Conservation (phyloP, 2,329 filamentous ascomycete species). For the Verticillium isaacii region DNA sequence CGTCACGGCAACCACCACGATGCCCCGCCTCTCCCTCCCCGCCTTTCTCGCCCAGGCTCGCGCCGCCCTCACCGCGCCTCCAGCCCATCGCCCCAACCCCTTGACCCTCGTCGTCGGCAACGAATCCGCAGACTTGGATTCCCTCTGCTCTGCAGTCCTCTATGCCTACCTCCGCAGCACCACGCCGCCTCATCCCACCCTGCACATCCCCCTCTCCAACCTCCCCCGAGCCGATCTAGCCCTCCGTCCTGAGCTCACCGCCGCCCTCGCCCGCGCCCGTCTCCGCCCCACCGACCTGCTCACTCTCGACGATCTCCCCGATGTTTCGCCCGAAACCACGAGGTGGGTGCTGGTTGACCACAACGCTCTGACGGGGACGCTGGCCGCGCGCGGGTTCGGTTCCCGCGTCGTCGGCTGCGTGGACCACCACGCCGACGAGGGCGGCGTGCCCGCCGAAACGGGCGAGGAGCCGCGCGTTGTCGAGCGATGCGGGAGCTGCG, state of each 20-base stretch:
- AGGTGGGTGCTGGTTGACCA: constrained; percentile 76
- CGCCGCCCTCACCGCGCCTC: constrained; percentile 37
- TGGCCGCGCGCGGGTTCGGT: constrained; percentile 47
- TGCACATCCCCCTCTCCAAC: constrained; percentile 71
- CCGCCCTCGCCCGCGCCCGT: constrained; percentile 57
- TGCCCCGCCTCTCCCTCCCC: constrained; percentile 32
- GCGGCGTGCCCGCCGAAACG: constrained; percentile 38
- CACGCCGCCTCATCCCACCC: constrained; percentile 39
- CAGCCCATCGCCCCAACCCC: constrained; percentile 38
- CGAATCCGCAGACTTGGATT: constrained; percentile 74
- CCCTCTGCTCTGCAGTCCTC: constrained; percentile 68
- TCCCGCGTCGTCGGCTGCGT: constrained; percentile 58
- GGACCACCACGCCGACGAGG: constrained; percentile 77
- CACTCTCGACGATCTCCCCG: constrained; percentile 48
- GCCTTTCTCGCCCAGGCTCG: constrained; percentile 48
- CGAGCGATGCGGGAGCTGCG: constrained; percentile 66
- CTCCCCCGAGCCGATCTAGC: constrained; percentile 62
- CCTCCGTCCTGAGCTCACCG: constrained; percentile 68
- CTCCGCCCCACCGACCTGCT: constrained; percentile 59
- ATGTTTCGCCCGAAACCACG: constrained; percentile 49
- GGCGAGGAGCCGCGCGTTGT: constrained; percentile 55
- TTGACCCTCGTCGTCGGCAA: constrained; percentile 63
- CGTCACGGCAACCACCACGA: background rate
- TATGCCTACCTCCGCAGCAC: constrained; percentile 70
- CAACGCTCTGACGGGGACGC: constrained; percentile 62